Conservation (phyloP, 2,329 filamentous ascomycete genomes). For the Lachnellula suecica region DNA sequence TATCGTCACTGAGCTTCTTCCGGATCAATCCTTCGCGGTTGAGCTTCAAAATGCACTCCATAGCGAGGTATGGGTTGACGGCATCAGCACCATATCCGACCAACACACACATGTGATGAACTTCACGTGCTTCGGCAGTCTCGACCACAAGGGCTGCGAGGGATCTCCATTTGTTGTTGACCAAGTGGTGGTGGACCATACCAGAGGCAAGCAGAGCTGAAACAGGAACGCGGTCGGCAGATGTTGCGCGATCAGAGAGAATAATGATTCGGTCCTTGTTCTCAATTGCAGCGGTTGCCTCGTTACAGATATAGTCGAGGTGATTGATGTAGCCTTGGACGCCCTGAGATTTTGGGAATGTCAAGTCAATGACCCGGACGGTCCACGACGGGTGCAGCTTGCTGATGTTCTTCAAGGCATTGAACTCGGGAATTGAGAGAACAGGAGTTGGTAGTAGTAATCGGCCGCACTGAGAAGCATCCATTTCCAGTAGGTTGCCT, state of each 20-base stretch:
- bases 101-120: slow-evolving; percentile 98
- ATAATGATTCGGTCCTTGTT: slow-evolving; percentile 82
- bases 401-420: slow-evolving; percentile 77
- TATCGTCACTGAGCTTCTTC: slow-evolving; percentile 80
- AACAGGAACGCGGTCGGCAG: slow-evolving; percentile 77
- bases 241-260: slow-evolving; percentile 85
- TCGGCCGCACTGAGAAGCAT: slow-evolving; percentile 81
- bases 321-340: slow-evolving; percentile 82
- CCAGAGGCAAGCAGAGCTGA: slow-evolving; percentile 86
- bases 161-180: slow-evolving; percentile 93
- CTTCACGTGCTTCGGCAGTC: slow-evolving; percentile 92
- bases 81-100: slow-evolving; percentile 93
- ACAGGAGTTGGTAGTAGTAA: slow-evolving; percentile 86
- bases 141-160: slow-evolving; percentile 85
- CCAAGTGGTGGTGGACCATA: slow-evolving; percentile 93
- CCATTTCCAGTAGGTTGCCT: slow-evolving; percentile 93
- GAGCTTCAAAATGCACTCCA: slow-evolving; percentile 97
- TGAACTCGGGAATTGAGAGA: slow-evolving; percentile 87
- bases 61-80: slow-evolving; percentile 90
- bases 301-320: slow-evolving; percentile 84
- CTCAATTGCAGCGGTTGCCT: slow-evolving; percentile 80
- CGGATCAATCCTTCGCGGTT: slow-evolving; percentile 90
- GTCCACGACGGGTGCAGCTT: slow-evolving; percentile 76
- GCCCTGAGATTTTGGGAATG: slow-evolving; percentile 84
- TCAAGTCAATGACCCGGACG: slow-evolving; percentile 87